A percentile compares a stretch with the other conserved stretches of the same genome.
Conservation (phyloP, 495 filamentous ascomycete genomes). For the Collariella sp. region DNA sequence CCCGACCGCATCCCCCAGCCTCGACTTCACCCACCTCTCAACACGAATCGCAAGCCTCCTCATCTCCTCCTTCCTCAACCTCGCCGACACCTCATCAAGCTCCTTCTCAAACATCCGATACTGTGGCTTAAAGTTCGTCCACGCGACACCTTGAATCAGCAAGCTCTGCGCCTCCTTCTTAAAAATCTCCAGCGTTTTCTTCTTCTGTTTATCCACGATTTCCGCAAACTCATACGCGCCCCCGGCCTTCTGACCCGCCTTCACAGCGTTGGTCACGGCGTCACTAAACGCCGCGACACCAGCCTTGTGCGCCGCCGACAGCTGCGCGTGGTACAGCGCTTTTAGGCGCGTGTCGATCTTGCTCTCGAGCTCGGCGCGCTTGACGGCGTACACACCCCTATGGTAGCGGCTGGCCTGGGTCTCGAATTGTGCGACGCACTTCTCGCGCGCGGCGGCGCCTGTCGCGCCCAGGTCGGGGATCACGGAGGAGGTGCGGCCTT, state of each 20-base stretch:
- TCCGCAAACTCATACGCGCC: constrained; percentile 86
- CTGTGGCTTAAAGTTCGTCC: constrained; percentile 61
- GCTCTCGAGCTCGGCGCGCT: constrained; percentile 71
- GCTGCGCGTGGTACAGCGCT: constrained; percentile 75
- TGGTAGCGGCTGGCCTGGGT: constrained; percentile 87
- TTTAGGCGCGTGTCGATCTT: constrained; percentile 85
- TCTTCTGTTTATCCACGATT: constrained; percentile 79
- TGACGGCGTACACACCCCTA: constrained; percentile 83
- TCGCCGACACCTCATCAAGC: constrained; percentile 72
- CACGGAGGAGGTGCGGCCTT: constrained; percentile 61
- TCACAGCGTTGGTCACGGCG: constrained; percentile 66
- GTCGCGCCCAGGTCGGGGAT: constrained; percentile 67
- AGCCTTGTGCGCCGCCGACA: constrained; percentile 77
- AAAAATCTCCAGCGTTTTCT: constrained; percentile 63
- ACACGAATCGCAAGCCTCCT: constrained; percentile 79
- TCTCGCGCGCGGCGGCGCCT: constrained; percentile 63
- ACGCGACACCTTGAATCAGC: constrained; percentile 65
- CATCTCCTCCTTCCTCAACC: constrained; percentile 89
- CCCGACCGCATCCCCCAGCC: constrained; percentile 78
- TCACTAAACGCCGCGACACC: constrained; percentile 85
- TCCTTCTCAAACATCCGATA: constrained; percentile 60
- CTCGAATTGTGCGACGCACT: constrained; percentile 75
- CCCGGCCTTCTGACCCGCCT: constrained; percentile 83
- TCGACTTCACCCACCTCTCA: constrained; percentile 84
- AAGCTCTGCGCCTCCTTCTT: constrained; percentile 65